Conservation (phyloP, 106 monocot species). For the Phalaenopsis equestris region DNA sequence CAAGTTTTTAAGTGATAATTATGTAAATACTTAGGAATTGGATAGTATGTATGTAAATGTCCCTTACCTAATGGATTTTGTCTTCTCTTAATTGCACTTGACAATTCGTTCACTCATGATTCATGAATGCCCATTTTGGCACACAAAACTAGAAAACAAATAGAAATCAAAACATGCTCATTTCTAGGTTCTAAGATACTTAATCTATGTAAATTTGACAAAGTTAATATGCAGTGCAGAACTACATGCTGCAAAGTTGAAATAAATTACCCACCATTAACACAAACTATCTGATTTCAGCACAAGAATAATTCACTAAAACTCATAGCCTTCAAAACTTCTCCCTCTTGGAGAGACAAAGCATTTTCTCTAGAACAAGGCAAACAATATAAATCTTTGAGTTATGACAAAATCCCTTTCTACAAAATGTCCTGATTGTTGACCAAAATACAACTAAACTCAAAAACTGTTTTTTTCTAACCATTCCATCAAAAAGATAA, state of each 20-base stretch:
- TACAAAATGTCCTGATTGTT: conserved; percentile 34
- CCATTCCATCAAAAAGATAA: conserved; percentile 21
- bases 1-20: too few relatives aligned
- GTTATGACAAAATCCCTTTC: conserved; percentile 35
- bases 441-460: conserved; percentile 20
- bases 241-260: not conserved
- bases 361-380: conserved; percentile 44
- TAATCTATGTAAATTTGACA: not conserved
- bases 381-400: conserved; percentile 26
- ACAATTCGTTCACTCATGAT: too few relatives aligned
- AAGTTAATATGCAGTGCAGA: not conserved
- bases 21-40: too few relatives aligned
- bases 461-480: conserved; percentile 8
- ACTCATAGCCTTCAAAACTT: not conserved
- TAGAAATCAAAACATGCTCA: too few relatives aligned
- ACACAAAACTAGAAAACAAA: too few relatives aligned
- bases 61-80: too few relatives aligned
- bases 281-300: not conserved
- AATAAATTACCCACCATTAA: not conserved
- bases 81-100: too few relatives aligned
- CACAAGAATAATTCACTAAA: not conserved
- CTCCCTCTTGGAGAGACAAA: not conserved
- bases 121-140: too few relatives aligned
- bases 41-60: too few relatives aligned
- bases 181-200: not conserved